These are phyloP conservation scores for Corymbia maculata DNA, from an alignment of 345 rosid genomes.

Conservation along the genomic window DNA sequence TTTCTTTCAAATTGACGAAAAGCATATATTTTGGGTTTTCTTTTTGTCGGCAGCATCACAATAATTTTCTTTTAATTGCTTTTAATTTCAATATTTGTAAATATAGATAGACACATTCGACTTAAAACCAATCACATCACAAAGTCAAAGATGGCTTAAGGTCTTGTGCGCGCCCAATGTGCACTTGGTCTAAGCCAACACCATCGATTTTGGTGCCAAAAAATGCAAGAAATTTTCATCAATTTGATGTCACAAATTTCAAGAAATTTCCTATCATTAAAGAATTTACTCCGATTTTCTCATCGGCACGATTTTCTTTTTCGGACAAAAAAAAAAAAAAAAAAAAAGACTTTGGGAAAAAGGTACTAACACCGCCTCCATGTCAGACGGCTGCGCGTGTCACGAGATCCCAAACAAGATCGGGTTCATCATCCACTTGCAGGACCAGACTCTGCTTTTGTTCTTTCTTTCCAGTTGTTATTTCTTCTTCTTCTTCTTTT, in stretches of 20 bases:
- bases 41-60: not conserved
- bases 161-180: not conserved
- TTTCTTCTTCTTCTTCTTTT: not conserved
- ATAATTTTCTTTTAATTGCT: not conserved
- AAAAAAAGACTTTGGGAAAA: not conserved
- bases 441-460: not conserved
- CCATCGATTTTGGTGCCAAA: not conserved
- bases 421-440: not conserved
- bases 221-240: not conserved
- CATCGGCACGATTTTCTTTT: not conserved
- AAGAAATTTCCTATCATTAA: not conserved
- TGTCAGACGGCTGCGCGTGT: not conserved
- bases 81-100: not conserved
- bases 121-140: not conserved
- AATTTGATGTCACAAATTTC: not conserved
- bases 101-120: not conserved
- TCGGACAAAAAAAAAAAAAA: not conserved
- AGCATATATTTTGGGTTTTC: not conserved
- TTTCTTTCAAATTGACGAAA: too few species aligned
- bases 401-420: not conserved
- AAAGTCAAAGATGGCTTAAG: not conserved
- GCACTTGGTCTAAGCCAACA: not conserved
- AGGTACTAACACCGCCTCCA: not conserved
- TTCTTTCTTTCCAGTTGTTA: not conserved
- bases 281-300: not conserved